These are phyloP conservation scores for Gastrolobium bilobum DNA, from an alignment of 306 rosid species.

Conservation along the genomic window DNA sequence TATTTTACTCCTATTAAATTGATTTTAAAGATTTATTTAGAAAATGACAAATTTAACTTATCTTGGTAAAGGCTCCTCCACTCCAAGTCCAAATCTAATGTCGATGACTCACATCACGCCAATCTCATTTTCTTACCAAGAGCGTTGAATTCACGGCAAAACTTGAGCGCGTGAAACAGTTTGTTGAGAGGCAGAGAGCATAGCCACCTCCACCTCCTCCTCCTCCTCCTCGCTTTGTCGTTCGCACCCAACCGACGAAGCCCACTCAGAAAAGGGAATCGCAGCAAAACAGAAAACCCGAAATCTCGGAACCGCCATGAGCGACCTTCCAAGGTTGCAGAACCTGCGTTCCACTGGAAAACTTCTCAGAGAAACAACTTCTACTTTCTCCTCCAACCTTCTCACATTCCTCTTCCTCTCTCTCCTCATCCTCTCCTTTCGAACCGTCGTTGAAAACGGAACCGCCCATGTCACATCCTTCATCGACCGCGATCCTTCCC, in stretches of 20 bases:
- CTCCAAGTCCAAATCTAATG: neutral
- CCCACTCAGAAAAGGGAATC: neutral
- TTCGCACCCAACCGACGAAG: constrained; percentile 11
- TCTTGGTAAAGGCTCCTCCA: neutral
- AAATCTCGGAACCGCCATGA: constrained; percentile 59
- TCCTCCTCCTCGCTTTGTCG: neutral
- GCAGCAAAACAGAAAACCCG: neutral
- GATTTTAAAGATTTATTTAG: neutral
- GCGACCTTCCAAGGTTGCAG: constrained; percentile 70
- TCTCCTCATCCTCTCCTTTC: constrained; percentile 79
- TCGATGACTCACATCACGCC: neutral
- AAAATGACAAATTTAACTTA: neutral
- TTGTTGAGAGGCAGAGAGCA: neutral
- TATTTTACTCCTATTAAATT: neutral
- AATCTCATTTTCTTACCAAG: neutral
- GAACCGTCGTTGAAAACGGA: constrained; percentile 76
- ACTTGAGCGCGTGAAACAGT: constrained; percentile 37
- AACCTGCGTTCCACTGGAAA: constrained; percentile 72
- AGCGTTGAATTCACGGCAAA: constrained; percentile 19
- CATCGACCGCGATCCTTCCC: constrained; percentile 89
- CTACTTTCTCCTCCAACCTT: constrained; percentile 62
- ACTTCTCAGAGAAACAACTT: constrained; percentile 60
- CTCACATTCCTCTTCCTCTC: constrained; percentile 82
- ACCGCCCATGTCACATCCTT: constrained; percentile 75
- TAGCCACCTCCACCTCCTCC: constrained; percentile 31